Evolutionary conservation across 1,284 basidiomycete species (phyloP), one percentile per base, ranked within the genome.

Genomic region (Moniliella sp.): DNA sequence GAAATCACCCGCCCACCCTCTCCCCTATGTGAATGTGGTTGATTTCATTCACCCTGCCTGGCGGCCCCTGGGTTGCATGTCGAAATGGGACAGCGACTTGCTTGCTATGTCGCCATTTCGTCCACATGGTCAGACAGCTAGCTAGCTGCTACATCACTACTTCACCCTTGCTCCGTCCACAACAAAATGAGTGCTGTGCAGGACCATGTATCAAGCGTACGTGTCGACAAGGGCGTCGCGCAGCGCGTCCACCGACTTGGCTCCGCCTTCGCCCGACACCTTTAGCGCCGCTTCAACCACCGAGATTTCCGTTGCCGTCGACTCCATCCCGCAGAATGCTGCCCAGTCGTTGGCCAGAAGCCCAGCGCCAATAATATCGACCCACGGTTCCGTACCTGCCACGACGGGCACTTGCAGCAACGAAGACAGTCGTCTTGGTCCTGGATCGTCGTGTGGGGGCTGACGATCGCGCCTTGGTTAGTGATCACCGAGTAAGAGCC

Each of bases 271-370:
- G 8, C 44, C 45, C 17, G 45, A 42, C 21, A 51, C 34, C 28
- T 42, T 86, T 71, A 97, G 97, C 21, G 83, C 73, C 21, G 84
- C 83, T 62, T 99, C 91, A 48, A 97, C 88, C 31, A 99, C 91
- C 50, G 76, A 81, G 61, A 97, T 81, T 65, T 99, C 91, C 33
- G 88, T 94, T 12, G 91, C 91, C 14, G 88, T 94, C 35, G 88
- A 48, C 16, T 57, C 52, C 15, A 48, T 40, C 2, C 50, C 55
- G 15, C 44, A 44, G 64, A 97, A 97, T 11, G 91, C 88, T 65
- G 79, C 83, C 83, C 86, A 97, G 63, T 97, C 86, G 58, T 99
- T 99, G 39, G 94, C 91, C 35, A 99, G 81, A 31, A 97, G 69
- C 15, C 91, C 91, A 4, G 88, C 91, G 30, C 91, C 91, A 48